phyloP scores from a whole-genome alignment of 331 rosid genomes.

The Erythrophleum ivorense region DNA sequence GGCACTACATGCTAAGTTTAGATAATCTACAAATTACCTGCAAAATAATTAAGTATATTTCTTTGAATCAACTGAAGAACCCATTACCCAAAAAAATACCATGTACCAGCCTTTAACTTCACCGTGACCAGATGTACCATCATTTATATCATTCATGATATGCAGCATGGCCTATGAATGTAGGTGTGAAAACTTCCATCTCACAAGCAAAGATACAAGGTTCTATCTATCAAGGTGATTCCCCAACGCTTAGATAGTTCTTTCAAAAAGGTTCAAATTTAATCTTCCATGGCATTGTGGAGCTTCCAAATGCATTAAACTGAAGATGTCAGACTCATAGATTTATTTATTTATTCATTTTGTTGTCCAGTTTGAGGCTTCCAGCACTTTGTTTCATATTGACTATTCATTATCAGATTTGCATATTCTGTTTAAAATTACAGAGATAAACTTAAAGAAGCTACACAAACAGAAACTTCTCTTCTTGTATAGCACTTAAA shows the following conservation, averaged over 20 bases:
- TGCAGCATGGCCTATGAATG: background rate
- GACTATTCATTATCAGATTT: background rate
- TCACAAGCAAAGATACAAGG: background rate
- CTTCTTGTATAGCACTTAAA: background rate
- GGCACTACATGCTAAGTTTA: slow-evolving; percentile 14
- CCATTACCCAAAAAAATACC: background rate
- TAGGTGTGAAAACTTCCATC: background rate
- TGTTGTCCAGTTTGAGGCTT: no score
- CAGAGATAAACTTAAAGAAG: slow-evolving; percentile 5
- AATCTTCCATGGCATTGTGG: background rate
- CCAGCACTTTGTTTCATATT: no score
- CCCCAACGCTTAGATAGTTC: background rate
- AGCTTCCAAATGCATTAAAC: background rate
- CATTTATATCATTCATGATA: background rate
- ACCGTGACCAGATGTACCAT: background rate
- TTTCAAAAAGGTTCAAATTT: background rate
- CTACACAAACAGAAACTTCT: background rate
- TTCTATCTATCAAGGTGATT: background rate
- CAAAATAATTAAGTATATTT: background rate
- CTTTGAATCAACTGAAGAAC: slow-evolving; percentile 7
- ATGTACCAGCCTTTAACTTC: background rate
- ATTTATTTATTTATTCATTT: no score
- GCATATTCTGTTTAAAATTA: slow-evolving; percentile 4
- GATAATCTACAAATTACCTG: background rate
- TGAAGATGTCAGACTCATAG: background rate